These are phyloP conservation scores for Litsea cubeba DNA, from an alignment of 164 flowering plant genomes.

Conservation along the genomic window DNA sequence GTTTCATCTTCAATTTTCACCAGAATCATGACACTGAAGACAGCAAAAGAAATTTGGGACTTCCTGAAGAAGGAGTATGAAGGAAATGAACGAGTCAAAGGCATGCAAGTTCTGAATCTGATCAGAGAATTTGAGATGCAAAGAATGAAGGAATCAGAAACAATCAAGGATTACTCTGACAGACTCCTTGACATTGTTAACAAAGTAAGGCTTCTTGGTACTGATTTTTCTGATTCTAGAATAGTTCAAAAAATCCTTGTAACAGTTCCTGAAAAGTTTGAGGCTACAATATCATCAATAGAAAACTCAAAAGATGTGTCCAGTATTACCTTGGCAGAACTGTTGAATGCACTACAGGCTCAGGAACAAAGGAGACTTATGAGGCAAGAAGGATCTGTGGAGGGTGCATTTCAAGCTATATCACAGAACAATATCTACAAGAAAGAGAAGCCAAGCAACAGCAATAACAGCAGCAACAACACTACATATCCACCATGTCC, in stretches of 20 bases:
- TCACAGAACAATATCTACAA: too few species aligned
- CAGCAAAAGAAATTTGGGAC: not conserved
- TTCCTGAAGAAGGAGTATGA: slow-evolving; percentile 1
- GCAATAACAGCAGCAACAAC: too few species aligned
- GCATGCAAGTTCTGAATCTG: not conserved
- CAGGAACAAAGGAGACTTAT: slow-evolving; percentile 5
- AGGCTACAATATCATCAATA: not conserved
- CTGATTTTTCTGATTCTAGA: not conserved
- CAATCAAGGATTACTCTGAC: slow-evolving; percentile 4
- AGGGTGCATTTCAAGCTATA: slow-evolving; percentile 3
- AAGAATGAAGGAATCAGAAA: slow-evolving; percentile 1
- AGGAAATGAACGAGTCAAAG: not conserved
- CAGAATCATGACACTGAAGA: not conserved
- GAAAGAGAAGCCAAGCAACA: too few species aligned
- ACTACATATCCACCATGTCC: too few species aligned
- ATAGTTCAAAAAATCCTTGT: slow-evolving; percentile 2
- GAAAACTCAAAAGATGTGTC: slow-evolving; percentile 3
- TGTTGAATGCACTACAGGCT: slow-evolving; percentile 4
- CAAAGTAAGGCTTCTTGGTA: slow-evolving; percentile 2
- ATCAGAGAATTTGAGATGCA: slow-evolving; percentile 4
- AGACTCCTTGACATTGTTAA: slow-evolving; percentile 2
- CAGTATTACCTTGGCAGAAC: not conserved
- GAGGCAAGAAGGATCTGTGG: slow-evolving; percentile 1
- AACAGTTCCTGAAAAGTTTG: slow-evolving; percentile 4
- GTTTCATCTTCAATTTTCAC: not conserved